phyloP scores from a whole-genome alignment of 129 eudicot species.

The Flaveria robusta region DNA sequence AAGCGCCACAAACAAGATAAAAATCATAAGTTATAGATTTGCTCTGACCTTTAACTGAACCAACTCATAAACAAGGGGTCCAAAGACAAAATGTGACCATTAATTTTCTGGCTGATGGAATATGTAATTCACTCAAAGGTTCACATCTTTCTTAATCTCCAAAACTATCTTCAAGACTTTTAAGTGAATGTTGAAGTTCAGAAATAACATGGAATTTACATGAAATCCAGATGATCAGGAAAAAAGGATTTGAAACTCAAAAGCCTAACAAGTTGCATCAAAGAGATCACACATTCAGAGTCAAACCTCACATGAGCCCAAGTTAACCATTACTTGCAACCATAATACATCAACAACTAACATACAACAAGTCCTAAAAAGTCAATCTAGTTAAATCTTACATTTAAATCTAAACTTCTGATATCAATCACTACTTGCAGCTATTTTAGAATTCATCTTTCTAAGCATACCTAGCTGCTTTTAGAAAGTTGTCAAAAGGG shows the following conservation, averaged over 20 bases:
- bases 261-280: not conserved
- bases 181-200: not conserved
- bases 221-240: not conserved
- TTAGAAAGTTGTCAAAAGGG: slow-evolving; percentile 95
- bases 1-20: no score
- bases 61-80: no score
- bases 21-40: no score
- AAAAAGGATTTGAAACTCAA: not conserved
- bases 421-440: slow-evolving; percentile 9
- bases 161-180: no score
- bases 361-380: slow-evolving; percentile 27
- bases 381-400: slow-evolving; percentile 24
- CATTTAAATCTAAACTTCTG: slow-evolving; percentile 21
- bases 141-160: no score
- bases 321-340: slow-evolving; percentile 11
- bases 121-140: no score
- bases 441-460: not conserved
- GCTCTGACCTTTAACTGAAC: no score
- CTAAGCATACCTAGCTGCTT: slow-evolving; percentile 70
- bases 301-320: slow-evolving; percentile 20
- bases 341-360: not conserved
- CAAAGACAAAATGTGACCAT: no score
- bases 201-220: not conserved
- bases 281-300: slow-evolving; percentile 12
- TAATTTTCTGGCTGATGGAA: no score